phyloP scores from a whole-genome alignment of 306 rosid species.

The Gillenia trifoliata region DNA sequence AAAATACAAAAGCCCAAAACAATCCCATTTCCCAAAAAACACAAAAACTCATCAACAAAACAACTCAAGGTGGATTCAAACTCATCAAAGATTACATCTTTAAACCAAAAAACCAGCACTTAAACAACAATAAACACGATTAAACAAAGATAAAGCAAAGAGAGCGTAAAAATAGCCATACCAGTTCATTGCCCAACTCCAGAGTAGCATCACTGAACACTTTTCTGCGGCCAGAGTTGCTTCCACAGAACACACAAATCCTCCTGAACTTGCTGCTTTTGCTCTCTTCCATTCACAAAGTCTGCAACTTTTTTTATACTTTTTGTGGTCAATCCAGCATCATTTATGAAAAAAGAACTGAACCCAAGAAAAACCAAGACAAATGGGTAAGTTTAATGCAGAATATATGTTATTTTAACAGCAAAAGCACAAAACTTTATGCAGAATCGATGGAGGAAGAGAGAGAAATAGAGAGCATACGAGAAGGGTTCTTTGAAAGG shows the following conservation, averaged over 20 bases:
- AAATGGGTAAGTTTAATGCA: slow-evolving; percentile 12
- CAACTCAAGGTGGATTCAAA: slow-evolving; percentile 1
- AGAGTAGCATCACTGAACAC: slow-evolving; percentile 80
- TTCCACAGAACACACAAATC: slow-evolving; percentile 91
- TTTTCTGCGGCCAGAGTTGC: slow-evolving; percentile 78
- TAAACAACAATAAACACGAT: slow-evolving; percentile 10
- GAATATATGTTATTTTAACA: slow-evolving; percentile 16
- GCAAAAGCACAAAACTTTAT: slow-evolving; percentile 11
- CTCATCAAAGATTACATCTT: slow-evolving; percentile 10
- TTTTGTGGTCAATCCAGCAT: slow-evolving; percentile 28
- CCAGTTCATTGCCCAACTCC: slow-evolving; percentile 87
- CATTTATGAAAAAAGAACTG: slow-evolving; percentile 21
- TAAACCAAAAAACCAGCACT: background rate
- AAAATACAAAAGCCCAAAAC: background rate
- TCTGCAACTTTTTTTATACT: slow-evolving; percentile 14
- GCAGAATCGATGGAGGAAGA: slow-evolving; percentile 25
- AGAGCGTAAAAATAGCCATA: slow-evolving; percentile 20
- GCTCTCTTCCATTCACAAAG: slow-evolving; percentile 60
- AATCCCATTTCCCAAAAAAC: slow-evolving; percentile 1
- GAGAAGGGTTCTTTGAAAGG: slow-evolving; percentile 18
- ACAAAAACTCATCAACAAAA: slow-evolving; percentile 16
- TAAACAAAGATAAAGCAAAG: slow-evolving; percentile 6
- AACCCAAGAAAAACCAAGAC: slow-evolving; percentile 6
- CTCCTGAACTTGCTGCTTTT: slow-evolving; percentile 64
- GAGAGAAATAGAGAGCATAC: slow-evolving; percentile 10